Base-by-base conservation (phyloP, 331 rosid genomes). In the Pyrus hybrid region DNA sequence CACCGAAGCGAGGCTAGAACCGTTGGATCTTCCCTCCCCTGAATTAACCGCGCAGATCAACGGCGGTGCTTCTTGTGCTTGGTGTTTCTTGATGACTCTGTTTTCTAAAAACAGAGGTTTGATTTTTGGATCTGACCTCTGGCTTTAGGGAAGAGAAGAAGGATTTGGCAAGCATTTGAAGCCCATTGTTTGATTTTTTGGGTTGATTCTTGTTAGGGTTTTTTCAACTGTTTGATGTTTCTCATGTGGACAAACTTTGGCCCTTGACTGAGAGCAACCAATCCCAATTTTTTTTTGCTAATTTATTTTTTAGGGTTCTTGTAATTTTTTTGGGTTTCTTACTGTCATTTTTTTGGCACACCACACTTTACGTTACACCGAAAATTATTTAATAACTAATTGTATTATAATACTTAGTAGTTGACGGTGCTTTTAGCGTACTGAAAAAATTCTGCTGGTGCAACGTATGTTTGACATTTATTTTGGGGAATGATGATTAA, bases 201-300 rank as follows among this genome's bases (percentile, higher is more conserved):
- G 43, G 73, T 86, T 83, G n/a, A 14, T 35, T 61, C 73, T 28
- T 10, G 14, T 32, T 74, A 26, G 58, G 75, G 60, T 70, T 65
- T 5, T 51, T 9, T 8, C 53, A 8, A 8, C 75, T 51, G 12
- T 77, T 81, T 67, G 29, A 78, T 61, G 80, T 70, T 82, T 76
- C 86, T 76, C 58, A n/a, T 60, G 91, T 86, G 88, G 96, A 86
- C 78, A 85, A 41, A 86, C 68, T 2, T 3, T 80, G 89, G 93
- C 90, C 88, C 20, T 84, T 16, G 13, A 47, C 86, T 85, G 91
- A 88, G 93, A 83, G 89, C 89, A 80, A 80, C 33, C 4, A 29
- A 0, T 10, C 8, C 5, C 43, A 41, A 37, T 37, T 37, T 49
- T 7, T 14, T 21, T n/a, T 2, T 22, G 22, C 17, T 29, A 4